phyloP scores from a whole-genome alignment of 2,329 filamentous ascomycete genomes.

The Fusarium bactridioides region DNA sequence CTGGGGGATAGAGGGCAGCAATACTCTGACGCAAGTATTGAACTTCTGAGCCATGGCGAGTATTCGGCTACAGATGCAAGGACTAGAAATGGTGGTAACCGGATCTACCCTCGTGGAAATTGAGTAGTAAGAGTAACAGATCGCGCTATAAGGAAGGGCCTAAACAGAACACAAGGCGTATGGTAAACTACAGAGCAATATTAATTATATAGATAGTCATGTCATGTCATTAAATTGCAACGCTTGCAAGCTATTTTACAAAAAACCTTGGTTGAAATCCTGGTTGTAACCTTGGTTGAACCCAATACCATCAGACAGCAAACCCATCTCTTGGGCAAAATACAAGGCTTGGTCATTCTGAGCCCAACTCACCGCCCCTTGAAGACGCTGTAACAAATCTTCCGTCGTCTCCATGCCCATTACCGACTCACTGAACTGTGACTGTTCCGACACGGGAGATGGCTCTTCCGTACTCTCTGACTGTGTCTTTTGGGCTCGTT shows the following conservation, averaged over 20 bases:
- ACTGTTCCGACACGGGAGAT: neutral
- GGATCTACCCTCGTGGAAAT: rapidly evolving
- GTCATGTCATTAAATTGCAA: neutral
- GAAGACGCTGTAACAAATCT: neutral
- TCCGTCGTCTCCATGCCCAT: neutral
- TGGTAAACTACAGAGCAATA: neutral
- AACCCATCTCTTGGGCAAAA: slow-evolving; percentile 14
- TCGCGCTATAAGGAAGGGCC: rapidly evolving
- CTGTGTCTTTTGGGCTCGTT: neutral
- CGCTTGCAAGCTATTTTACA: neutral
- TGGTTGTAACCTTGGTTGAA: neutral
- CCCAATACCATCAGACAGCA: neutral
- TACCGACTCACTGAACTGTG: neutral
- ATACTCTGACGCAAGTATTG: neutral
- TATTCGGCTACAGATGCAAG: rapidly evolving
- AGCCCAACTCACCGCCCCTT: slow-evolving; percentile 4
- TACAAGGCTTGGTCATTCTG: slow-evolving; percentile 20
- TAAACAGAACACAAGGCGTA: neutral
- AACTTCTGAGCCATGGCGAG: neutral
- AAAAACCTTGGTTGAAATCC: neutral
- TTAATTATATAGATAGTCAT: neutral
- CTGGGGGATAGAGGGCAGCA: neutral
- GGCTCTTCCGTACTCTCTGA: neutral
- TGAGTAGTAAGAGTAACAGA: neutral
- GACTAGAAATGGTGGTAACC: rapidly evolving